These are phyloP conservation scores for Begonia fuchsioides DNA, from an alignment of 306 rosid species.

Conservation along the genomic window DNA sequence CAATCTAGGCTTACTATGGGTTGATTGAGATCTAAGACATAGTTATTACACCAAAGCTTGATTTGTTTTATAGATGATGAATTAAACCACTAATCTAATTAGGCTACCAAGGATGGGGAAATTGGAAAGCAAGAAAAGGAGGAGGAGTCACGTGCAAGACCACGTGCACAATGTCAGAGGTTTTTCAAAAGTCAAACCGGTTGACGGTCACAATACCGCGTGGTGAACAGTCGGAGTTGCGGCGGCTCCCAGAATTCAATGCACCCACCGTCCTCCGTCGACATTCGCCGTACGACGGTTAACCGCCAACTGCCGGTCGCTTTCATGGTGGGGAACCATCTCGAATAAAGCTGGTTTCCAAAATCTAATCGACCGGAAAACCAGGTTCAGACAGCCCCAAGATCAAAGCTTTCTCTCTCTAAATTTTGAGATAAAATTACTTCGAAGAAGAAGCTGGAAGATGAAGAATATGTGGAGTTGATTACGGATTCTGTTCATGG, in stretches of 20 bases:
- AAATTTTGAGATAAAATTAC: constrained; percentile 11
- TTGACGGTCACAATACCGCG: constrained; percentile 66
- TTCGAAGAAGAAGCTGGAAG: constrained; percentile 18
- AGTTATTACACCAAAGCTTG: too few species aligned
- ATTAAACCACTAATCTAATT: too few species aligned
- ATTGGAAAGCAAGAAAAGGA: constrained; percentile 1
- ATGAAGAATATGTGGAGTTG: constrained; percentile 34
- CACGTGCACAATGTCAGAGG: constrained; percentile 25
- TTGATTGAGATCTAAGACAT: too few species aligned
- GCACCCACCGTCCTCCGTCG: constrained; percentile 22
- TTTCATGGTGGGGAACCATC: constrained; percentile 46
- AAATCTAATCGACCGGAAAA: constrained; percentile 22
- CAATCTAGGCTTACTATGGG: too few species aligned
- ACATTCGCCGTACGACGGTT: constrained; percentile 19
- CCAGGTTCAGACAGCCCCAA: constrained; percentile 24
- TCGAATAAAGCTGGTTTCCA: constrained; percentile 62
- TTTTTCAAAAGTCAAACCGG: constrained; percentile 16
- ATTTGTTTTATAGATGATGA: too few species aligned
- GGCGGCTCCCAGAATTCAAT: constrained; percentile 26
- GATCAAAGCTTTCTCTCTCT: constrained; percentile 12
- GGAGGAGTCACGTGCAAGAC: constrained; percentile 26
- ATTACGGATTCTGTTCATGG: constrained; percentile 19
- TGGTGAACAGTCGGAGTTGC: neutral
- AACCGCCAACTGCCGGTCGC: constrained; percentile 53
- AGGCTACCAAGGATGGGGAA: neutral